Percentiles rank a stretch among this genome's conserved stretches.
These are phyloP conservation scores for Apophysomyces trapeziformis DNA, from an alignment of 371 early-diverging fungal genomes.

Conservation along the genomic window DNA sequence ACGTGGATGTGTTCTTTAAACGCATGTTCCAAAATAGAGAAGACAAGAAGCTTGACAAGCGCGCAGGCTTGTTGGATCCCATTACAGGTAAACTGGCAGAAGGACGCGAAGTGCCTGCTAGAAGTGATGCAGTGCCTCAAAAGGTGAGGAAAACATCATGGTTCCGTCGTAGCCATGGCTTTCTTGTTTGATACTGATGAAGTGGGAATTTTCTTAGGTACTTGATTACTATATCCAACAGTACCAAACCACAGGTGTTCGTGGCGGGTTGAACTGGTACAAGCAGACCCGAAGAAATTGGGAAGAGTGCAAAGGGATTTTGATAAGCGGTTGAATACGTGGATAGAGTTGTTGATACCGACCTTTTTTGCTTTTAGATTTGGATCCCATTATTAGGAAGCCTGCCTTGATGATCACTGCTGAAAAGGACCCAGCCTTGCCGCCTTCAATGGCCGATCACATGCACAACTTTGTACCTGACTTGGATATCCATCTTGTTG, in stretches of 20 bases:
- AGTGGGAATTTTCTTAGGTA: slow-evolving; percentile 3
- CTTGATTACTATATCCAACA: slow-evolving; percentile 43
- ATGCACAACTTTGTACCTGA: slow-evolving; percentile 41
- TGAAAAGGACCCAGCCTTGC: slow-evolving; percentile 43
- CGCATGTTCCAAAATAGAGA: not conserved
- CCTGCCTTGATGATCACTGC: slow-evolving; percentile 49
- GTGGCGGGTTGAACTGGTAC: slow-evolving; percentile 53
- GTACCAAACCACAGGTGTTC: slow-evolving; percentile 35
- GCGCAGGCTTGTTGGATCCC: slow-evolving; percentile 27
- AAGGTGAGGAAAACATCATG: slow-evolving; percentile 16
- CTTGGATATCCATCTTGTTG: slow-evolving; percentile 35
- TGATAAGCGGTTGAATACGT: not conserved
- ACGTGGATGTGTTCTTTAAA: slow-evolving; percentile 15
- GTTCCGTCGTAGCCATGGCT: not conserved
- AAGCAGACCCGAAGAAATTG: slow-evolving; percentile 44
- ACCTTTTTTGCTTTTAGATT: slow-evolving; percentile 2
- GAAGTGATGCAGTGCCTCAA: slow-evolving; percentile 30
- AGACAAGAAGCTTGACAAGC: slow-evolving; percentile 9
- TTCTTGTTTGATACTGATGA: too few species aligned
- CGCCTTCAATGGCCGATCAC: slow-evolving; percentile 43
- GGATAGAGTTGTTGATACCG: not conserved
- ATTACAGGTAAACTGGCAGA: slow-evolving; percentile 26
- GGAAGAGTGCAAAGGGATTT: slow-evolving; percentile 46
- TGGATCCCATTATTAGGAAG: slow-evolving; percentile 41
- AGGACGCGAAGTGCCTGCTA: slow-evolving; percentile 34